Evolutionary conservation across 2,329 filamentous ascomycete species (phyloP).

Genomic region (Trichophyton benhamiae): DNA sequence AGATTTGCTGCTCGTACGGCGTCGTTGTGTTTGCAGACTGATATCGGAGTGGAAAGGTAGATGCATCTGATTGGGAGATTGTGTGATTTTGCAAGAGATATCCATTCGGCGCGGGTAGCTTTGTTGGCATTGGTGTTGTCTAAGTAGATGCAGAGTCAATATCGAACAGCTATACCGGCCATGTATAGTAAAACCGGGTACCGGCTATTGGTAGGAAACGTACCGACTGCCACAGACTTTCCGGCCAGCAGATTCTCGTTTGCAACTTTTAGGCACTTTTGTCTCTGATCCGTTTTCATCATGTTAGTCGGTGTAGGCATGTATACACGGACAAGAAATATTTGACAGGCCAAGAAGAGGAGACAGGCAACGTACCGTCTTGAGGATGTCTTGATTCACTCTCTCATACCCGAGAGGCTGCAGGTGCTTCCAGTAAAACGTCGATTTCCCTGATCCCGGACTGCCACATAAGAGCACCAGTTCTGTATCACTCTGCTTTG

Average conservation of each 20-base stretch:
- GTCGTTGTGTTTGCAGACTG: slow-evolving; percentile 75
- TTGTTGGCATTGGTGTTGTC: slow-evolving; percentile 92
- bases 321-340: neutral
- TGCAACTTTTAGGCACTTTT: slow-evolving; percentile 59
- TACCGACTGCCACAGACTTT: slow-evolving; percentile 65
- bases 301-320: neutral
- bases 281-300: slow-evolving; percentile 32
- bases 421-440: slow-evolving; percentile 70
- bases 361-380: slow-evolving; percentile 42
- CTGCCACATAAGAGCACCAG: slow-evolving; percentile 79
- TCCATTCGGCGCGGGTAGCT: slow-evolving; percentile 67
- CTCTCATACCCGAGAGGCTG: slow-evolving; percentile 68
- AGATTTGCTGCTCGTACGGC: slow-evolving; percentile 58
- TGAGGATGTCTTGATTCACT: slow-evolving; percentile 82
- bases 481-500: slow-evolving; percentile 55
- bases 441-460: slow-evolving; percentile 83
- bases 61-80: slow-evolving; percentile 71
- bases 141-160: slow-evolving; percentile 26
- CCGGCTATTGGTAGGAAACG: slow-evolving; percentile 19
- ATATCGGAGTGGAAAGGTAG: slow-evolving; percentile 61
- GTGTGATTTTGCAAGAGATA: slow-evolving; percentile 57
- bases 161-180: no score
- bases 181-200: neutral
- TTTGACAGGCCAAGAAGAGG: neutral
- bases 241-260: slow-evolving; percentile 51